phyloP scores from a whole-genome alignment of 306 rosid genomes.

The Cicer cuneatum region DNA sequence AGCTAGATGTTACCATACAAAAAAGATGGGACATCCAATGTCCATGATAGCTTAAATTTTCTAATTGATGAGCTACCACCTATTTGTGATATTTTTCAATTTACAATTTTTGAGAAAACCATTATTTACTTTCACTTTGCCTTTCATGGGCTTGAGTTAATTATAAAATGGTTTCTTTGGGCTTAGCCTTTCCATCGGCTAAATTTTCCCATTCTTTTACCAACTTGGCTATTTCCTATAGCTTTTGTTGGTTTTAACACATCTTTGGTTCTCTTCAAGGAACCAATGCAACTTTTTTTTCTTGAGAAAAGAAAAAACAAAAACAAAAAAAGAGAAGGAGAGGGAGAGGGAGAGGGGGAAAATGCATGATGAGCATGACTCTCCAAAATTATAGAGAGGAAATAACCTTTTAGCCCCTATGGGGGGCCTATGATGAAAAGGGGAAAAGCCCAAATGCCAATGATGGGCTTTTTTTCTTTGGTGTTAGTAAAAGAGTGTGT shows the following conservation, averaged over 20 bases:
- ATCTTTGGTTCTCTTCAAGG: slow-evolving; percentile 55
- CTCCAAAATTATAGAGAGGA: slow-evolving; percentile 59
- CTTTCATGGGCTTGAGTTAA: slow-evolving; percentile 57
- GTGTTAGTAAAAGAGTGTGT: slow-evolving; percentile 63
- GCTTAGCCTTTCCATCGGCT: slow-evolving; percentile 59
- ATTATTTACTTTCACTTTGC: slow-evolving; percentile 48
- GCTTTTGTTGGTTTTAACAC: slow-evolving; percentile 61
- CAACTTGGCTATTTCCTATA: slow-evolving; percentile 69
- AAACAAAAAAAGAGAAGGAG: too few relatives aligned
- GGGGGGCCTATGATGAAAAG: slow-evolving; percentile 59
- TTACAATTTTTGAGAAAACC: slow-evolving; percentile 68
- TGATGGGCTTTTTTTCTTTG: slow-evolving; percentile 48
- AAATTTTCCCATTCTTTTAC: slow-evolving; percentile 45
- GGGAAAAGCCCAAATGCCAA: slow-evolving; percentile 59
- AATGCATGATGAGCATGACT: slow-evolving; percentile 77
- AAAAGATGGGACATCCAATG: slow-evolving; percentile 73
- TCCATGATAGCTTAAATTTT: slow-evolving; percentile 46
- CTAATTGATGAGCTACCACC: slow-evolving; percentile 55
- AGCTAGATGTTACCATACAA: slow-evolving; percentile 65
- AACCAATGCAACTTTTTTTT: slow-evolving; percentile 57
- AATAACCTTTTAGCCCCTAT: slow-evolving; percentile 55
- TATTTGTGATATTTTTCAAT: slow-evolving; percentile 50
- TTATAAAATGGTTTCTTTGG: slow-evolving; percentile 41
- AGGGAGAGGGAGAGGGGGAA: slow-evolving; percentile 36
- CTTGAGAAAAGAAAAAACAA: background rate